Percentiles rank a stretch among this genome's conserved stretches.
Evolutionary conservation across 495 filamentous ascomycete genomes (phyloP).

Genomic region (Platismatia glauca): DNA sequence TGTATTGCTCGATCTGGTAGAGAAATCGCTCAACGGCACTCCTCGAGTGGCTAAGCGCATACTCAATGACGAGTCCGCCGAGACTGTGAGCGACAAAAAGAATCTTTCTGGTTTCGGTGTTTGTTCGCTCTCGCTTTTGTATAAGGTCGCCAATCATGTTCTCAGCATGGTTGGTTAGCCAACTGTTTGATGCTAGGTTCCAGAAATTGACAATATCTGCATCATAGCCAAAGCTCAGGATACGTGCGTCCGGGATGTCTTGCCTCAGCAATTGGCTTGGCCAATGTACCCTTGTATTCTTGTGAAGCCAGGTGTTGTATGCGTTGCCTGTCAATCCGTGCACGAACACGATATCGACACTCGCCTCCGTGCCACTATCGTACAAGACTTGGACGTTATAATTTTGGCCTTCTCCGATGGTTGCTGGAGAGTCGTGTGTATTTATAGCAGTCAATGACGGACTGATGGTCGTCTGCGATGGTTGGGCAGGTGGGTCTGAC

Average conservation of each 20-base stretch:
- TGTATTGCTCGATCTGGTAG: slow-evolving; percentile 25
- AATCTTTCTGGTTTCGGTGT: slow-evolving; percentile 9
- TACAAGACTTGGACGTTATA: slow-evolving; percentile 6
- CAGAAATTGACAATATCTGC: slow-evolving; percentile 19
- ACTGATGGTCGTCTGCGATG: not conserved
- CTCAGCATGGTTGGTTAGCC: slow-evolving; percentile 25
- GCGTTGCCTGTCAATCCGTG: slow-evolving; percentile 13
- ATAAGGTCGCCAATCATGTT: slow-evolving; percentile 24
- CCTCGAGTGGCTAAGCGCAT: slow-evolving; percentile 21
- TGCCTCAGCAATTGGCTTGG: slow-evolving; percentile 36
- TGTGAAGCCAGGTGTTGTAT: slow-evolving; percentile 15
- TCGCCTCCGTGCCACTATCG: not conserved
- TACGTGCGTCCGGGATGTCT: slow-evolving; percentile 35
- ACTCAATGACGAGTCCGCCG: slow-evolving; percentile 31
- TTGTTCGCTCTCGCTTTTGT: slow-evolving; percentile 7
- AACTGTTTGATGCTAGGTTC: slow-evolving; percentile 20
- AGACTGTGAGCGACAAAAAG: slow-evolving; percentile 33
- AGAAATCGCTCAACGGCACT: slow-evolving; percentile 26
- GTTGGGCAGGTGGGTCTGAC: not conserved
- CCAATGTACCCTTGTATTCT: slow-evolving; percentile 31
- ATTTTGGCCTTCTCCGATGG: slow-evolving; percentile 9
- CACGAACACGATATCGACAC: slow-evolving; percentile 17
- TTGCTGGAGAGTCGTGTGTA: not conserved
- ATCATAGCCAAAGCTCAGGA: slow-evolving; percentile 42
- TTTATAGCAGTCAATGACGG: slow-evolving; percentile 1